These are phyloP conservation scores for Ascobolus immersus DNA, from an alignment of 495 filamentous ascomycete species.

Conservation along the genomic window DNA sequence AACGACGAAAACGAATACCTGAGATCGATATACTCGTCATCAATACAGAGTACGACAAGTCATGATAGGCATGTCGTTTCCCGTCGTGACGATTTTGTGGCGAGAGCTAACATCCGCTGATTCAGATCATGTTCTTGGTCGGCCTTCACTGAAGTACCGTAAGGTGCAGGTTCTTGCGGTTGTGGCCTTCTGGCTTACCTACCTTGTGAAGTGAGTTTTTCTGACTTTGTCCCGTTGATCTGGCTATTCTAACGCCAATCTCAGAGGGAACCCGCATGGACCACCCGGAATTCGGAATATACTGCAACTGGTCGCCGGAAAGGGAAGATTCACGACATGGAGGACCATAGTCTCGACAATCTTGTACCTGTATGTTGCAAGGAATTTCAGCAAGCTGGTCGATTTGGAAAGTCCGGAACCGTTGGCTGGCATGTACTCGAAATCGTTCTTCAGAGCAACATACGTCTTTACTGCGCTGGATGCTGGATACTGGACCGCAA, in stretches of 20 bases:
- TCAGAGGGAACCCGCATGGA: conserved; percentile 64
- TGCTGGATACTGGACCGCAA: conserved; percentile 94
- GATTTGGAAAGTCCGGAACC: conserved; percentile 84
- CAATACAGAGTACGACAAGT: too few species aligned
- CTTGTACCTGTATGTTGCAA: conserved; percentile 69
- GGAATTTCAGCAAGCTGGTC: conserved; percentile 79
- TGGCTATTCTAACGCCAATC: too few species aligned
- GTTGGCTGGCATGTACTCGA: conserved; percentile 74
- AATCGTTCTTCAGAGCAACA: conserved; percentile 90
- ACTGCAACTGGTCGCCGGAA: conserved; percentile 37
- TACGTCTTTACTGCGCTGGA: conserved; percentile 90
- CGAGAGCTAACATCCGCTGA: background rate
- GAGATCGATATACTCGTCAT: too few species aligned
- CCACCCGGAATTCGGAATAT: conserved; percentile 40
- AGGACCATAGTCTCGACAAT: conserved; percentile 70
- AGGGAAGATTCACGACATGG: conserved; percentile 55
- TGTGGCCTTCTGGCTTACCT: conserved; percentile 56
- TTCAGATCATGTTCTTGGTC: conserved; percentile 70
- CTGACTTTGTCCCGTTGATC: background rate
- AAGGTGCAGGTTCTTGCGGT: conserved; percentile 84
- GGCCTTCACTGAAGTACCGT: conserved; percentile 70
- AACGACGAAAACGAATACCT: too few species aligned
- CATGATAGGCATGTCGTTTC: too few species aligned
- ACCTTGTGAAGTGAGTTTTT: conserved; percentile 27
- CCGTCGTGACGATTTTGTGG: too few species aligned